Base-by-base conservation (phyloP, 1,284 basidiomycete genomes). In the Marasmius oreades region DNA sequence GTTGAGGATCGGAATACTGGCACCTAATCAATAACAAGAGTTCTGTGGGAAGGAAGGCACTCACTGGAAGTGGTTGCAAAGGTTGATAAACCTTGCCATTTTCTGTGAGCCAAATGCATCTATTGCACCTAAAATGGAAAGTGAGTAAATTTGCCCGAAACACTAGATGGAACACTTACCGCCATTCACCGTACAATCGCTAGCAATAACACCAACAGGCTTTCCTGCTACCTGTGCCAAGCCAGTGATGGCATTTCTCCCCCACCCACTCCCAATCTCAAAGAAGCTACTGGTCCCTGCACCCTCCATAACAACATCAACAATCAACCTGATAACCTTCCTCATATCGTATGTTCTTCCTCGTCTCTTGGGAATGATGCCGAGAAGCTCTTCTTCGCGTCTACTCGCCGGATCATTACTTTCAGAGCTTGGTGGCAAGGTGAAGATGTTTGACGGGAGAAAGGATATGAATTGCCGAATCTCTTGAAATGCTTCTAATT, bases 21-120 rank as follows among this genome's bases (percentile, higher is more conserved):
- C 23, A n/a, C 39, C 14, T 20, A 44, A 34, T 20, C 5, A 24
- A 8, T 14, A 23, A 28, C 18, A 11, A 42, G n/a, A 3, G 6
- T 43, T 3, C 8, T n/a, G 43, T 10, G n/a, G 39, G n/a, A 39
- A 4, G n/a, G 7, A 44, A 3, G 3, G 26, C 22, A 57, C 62
- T 18, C 53, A 73, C 73, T 69, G 65, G 47, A 74, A 73, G 26
- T 70, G 72, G 55, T 73, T 68, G 58, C 75, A 77, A 8, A 77
- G 61, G 48, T 67, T 73, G 12, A 70, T 64, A 57, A 77, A 76
- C 36, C 73, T 65, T 0, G 73, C 66, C 11, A 71, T 69, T 53
- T 76, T 76, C 58, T 76, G 73, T 56, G 70, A 71, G 5, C 70
- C 75, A 7, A 74, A 60, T 0, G 74, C 73, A 59, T 75, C 73